Conservation (phyloP, 1,139 yeast species). For the Hemisphaericaspora subhashii region DNA sequence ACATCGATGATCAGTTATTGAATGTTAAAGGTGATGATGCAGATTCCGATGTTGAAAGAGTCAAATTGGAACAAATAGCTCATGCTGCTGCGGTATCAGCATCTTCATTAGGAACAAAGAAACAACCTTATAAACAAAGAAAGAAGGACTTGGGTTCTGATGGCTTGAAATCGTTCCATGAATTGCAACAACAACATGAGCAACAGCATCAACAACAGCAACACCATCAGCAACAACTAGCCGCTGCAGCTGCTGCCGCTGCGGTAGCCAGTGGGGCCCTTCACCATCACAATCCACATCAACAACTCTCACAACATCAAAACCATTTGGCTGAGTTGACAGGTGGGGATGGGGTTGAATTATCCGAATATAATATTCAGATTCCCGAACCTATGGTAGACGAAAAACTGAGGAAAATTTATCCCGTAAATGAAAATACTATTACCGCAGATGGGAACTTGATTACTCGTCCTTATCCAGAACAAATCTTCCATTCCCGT, state of each 20-base stretch:
- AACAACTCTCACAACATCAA: slow-evolving; percentile 20
- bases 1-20: slow-evolving; percentile 48
- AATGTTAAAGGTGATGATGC: slow-evolving; percentile 38
- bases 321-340: slow-evolving; percentile 18
- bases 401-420: slow-evolving; percentile 41
- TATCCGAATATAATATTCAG: slow-evolving; percentile 46
- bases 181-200: slow-evolving; percentile 13
- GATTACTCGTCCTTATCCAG: slow-evolving; percentile 56
- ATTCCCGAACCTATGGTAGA: slow-evolving; percentile 51
- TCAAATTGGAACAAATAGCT: slow-evolving; percentile 36
- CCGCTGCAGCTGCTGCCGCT: slow-evolving; percentile 16
- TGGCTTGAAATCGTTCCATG: slow-evolving; percentile 10
- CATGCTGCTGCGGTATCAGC: slow-evolving; percentile 17
- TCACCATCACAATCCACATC: slow-evolving; percentile 16
- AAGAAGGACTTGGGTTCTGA: slow-evolving; percentile 5
- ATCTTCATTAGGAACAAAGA: slow-evolving; percentile 7
- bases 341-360: slow-evolving; percentile 21
- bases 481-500: slow-evolving; percentile 50
- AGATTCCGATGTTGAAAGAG: slow-evolving; percentile 27
- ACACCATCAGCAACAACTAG: slow-evolving; percentile 12
- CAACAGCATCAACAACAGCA: slow-evolving; percentile 19
- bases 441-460: slow-evolving; percentile 51
- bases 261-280: slow-evolving; percentile 13
- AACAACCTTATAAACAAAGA: slow-evolving; percentile 5
- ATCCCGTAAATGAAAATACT: slow-evolving; percentile 49